phyloP scores from a whole-genome alignment of 164 flowering plant species.

The Aristolochia contorta region DNA sequence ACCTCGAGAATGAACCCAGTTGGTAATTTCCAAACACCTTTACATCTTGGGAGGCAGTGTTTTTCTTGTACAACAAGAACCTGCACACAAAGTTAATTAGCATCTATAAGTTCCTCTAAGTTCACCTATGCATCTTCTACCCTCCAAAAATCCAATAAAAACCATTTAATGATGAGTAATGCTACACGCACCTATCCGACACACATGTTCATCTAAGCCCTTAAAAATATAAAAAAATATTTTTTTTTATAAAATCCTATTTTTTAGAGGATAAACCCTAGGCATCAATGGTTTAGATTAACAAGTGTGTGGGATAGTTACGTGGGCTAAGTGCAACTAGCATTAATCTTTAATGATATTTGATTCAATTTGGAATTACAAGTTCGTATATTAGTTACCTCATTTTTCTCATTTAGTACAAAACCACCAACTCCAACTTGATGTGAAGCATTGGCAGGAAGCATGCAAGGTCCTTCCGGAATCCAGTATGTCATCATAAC shows the following conservation, averaged over 20 bases:
- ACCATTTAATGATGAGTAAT: no score
- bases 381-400: constrained; percentile 31
- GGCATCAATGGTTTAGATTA: no score
- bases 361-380: not conserved
- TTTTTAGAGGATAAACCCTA: no score
- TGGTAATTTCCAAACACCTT: constrained; percentile 75
- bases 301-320: no score
- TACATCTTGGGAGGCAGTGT: constrained; percentile 38
- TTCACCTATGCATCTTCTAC: no score
- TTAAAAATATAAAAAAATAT: no score
- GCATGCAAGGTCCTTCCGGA: constrained; percentile 71
- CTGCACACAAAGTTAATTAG: constrained; percentile 21
- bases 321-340: no score
- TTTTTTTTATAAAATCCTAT: no score
- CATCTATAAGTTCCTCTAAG: not conserved
- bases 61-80: constrained; percentile 92
- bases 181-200: no score
- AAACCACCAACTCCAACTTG: constrained; percentile 93
- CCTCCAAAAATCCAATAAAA: no score
- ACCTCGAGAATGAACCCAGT: constrained; percentile 86
- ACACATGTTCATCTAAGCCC: no score
- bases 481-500: constrained; percentile 91
- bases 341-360: no score
- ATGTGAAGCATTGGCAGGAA: constrained; percentile 87
- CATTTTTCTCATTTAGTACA: constrained; percentile 65